These are phyloP conservation scores for Candida sanyaensis DNA, from an alignment of 1,139 yeast genomes.

Conservation along the genomic window DNA sequence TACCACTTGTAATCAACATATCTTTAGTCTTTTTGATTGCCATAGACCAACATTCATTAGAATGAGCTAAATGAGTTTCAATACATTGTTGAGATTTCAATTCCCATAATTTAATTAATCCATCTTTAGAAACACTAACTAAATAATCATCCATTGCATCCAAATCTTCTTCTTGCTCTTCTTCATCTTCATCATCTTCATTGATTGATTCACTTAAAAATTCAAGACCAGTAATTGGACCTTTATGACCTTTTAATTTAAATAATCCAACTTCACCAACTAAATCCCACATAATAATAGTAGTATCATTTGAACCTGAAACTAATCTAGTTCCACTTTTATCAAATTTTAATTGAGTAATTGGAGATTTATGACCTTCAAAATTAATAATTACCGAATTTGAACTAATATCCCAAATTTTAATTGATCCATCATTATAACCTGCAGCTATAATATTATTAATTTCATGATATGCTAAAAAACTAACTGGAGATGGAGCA, in stretches of 20 bases:
- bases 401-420: conserved; percentile 90
- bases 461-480: conserved; percentile 57
- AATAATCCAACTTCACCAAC: conserved; percentile 89
- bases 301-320: conserved; percentile 85
- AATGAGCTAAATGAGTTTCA: conserved; percentile 93
- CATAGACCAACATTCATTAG: conserved; percentile 90
- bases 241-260: conserved; percentile 86
- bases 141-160: conserved; percentile 71
- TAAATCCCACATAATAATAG: conserved; percentile 90
- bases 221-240: conserved; percentile 75
- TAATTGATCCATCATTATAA: conserved; percentile 81
- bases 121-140: conserved; percentile 82
- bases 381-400: conserved; percentile 75
- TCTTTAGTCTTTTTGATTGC: conserved; percentile 44
- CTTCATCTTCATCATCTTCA: conserved; percentile 34
- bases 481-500: conserved; percentile 66
- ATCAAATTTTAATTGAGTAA: conserved; percentile 72
- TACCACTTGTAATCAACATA: conserved; percentile 69
- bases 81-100: conserved; percentile 83
- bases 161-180: conserved; percentile 22
- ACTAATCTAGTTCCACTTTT: conserved; percentile 78
- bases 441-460: conserved; percentile 86
- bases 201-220: conserved; percentile 42
- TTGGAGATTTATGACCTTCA: conserved; percentile 83
- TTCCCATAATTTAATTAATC: conserved; percentile 92